Evolutionary conservation across 2,329 filamentous ascomycete genomes (phyloP).

Genomic region (Cercospora berteroae): DNA sequence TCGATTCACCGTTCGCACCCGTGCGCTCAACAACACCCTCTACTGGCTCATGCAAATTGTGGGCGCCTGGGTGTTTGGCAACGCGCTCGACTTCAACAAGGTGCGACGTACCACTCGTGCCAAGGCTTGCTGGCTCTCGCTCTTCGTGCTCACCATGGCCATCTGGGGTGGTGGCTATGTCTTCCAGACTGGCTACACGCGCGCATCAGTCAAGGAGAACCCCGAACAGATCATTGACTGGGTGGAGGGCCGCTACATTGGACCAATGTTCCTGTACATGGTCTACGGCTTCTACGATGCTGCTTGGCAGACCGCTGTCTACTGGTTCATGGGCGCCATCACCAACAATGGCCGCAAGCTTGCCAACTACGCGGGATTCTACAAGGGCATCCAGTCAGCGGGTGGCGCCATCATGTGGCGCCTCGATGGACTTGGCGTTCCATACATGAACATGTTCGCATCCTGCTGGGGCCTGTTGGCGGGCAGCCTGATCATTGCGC

Average conservation of each 20-base stretch:
- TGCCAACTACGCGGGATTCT: constrained; percentile 87
- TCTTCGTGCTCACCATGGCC: constrained; percentile 69
- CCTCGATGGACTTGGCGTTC: constrained; percentile 60
- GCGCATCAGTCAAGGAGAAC: constrained; percentile 32
- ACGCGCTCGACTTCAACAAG: constrained; percentile 60
- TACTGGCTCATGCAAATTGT: constrained; percentile 76
- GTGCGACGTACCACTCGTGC: constrained; percentile 67
- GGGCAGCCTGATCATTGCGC: constrained; percentile 71
- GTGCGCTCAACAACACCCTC: constrained; percentile 73
- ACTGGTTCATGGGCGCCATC: constrained; percentile 94
- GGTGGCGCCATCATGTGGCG: constrained; percentile 75
- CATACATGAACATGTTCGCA: constrained; percentile 71
- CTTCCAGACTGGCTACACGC: constrained; percentile 64
- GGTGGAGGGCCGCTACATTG: constrained; percentile 65
- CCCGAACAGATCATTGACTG: constrained; percentile 58
- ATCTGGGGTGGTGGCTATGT: constrained; percentile 83
- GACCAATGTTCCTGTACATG: constrained; percentile 84
- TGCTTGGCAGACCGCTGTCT: constrained; percentile 83
- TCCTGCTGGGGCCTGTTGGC: constrained; percentile 73
- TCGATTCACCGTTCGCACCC: constrained; percentile 71
- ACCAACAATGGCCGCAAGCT: constrained; percentile 90
- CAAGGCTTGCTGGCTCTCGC: constrained; percentile 58
- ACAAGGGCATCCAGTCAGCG: constrained; percentile 88
- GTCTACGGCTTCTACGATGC: constrained; percentile 90
- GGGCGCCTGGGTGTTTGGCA: constrained; percentile 71